phyloP scores from a whole-genome alignment of 163 green algal species.

The Prototheca cutis region DNA sequence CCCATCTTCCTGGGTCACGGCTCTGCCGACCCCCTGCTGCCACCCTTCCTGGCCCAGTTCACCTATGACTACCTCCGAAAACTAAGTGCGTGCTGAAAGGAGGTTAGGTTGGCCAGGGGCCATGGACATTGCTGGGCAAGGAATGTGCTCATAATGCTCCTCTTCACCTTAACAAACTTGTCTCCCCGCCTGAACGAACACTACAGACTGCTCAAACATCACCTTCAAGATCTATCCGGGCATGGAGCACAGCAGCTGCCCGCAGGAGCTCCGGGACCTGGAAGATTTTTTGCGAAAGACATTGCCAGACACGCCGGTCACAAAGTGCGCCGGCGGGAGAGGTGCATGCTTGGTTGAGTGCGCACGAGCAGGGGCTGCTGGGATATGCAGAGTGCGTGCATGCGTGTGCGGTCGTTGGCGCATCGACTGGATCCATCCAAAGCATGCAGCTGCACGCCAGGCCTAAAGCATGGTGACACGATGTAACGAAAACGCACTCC shows the following conservation, averaged over 20 bases:
- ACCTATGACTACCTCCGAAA: constrained; percentile 7
- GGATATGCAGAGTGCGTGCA: neutral
- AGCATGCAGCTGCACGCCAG: neutral
- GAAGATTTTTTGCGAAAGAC: constrained; percentile 12
- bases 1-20: constrained; percentile 33
- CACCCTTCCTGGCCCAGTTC: constrained; percentile 3
- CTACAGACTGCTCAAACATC: neutral
- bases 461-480: neutral
- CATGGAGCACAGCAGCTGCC: constrained; percentile 30
- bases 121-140: no score
- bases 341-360: neutral
- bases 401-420: no score
- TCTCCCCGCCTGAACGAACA: neutral
- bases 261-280: constrained; percentile 29
- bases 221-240: constrained; percentile 20
- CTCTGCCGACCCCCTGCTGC: constrained; percentile 26
- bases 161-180: neutral
- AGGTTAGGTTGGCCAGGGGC: no score
- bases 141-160: no score
- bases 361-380: neutral
- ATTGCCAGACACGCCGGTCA: neutral
- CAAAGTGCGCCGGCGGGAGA: neutral
- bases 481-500: neutral
- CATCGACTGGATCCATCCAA: no score
- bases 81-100: no score